Conservation (phyloP, 495 filamentous ascomycete genomes). For the Talaromyces proteolyticus region DNA sequence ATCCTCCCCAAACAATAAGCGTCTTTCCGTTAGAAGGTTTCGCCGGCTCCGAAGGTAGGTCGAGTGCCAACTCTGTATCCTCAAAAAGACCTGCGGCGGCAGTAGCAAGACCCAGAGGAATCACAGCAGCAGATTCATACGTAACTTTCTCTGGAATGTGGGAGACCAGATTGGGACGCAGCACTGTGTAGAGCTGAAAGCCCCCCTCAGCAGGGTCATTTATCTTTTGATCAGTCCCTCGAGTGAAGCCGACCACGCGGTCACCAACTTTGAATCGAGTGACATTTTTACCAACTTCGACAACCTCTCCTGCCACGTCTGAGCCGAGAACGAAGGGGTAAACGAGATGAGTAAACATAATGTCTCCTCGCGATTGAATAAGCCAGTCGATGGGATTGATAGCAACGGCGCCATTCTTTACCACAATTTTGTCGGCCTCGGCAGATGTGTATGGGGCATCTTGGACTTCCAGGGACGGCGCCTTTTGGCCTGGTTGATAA, state of each 20-base stretch:
- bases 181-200: conserved; percentile 29
- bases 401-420: conserved; percentile 33
- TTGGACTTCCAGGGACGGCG: conserved; percentile 25
- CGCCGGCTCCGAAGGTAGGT: conserved; percentile 7
- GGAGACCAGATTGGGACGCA: conserved; percentile 14
- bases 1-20: conserved; percentile 43
- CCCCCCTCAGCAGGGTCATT: conserved; percentile 30
- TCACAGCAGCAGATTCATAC: conserved; percentile 31
- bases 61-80: conserved; percentile 1
- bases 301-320: conserved; percentile 36
- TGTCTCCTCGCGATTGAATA: conserved; percentile 16
- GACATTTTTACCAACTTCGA: conserved; percentile 27
- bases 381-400: conserved; percentile 36
- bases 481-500: conserved; percentile 21
- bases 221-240: neutral
- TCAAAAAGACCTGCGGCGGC: conserved; percentile 17
- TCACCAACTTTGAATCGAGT: conserved; percentile 30
- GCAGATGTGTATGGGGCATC: conserved; percentile 28
- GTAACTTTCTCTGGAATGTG: conserved; percentile 29
- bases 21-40: conserved; percentile 6
- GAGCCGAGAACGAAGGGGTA: conserved; percentile 39
- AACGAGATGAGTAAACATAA: conserved; percentile 12
- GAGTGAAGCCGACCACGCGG: conserved; percentile 32
- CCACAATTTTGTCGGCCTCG: conserved; percentile 24
- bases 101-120: conserved; percentile 32